phyloP scores from a whole-genome alignment of 306 rosid genomes.

The Fragaria vesca region DNA sequence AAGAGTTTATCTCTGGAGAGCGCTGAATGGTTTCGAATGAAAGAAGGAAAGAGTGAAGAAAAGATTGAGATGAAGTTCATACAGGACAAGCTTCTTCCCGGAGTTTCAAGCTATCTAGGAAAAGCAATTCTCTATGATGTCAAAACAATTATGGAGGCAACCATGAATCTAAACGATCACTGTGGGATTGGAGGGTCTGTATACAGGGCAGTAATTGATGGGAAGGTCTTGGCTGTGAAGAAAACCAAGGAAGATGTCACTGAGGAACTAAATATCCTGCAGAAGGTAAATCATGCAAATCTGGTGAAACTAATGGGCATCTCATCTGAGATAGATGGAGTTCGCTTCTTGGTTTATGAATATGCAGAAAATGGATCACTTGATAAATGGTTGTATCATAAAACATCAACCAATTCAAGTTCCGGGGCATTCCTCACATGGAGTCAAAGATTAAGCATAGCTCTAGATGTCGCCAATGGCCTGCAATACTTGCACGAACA shows the following conservation, averaged over 20 bases:
- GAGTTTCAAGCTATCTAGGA: conserved; percentile 70
- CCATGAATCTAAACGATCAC: conserved; percentile 55
- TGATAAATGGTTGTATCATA: conserved; percentile 51
- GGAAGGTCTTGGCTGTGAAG: conserved; percentile 53
- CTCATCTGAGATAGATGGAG: conserved; percentile 45
- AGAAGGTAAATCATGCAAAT: conserved; percentile 79
- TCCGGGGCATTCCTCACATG: conserved; percentile 48
- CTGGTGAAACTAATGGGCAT: conserved; percentile 70
- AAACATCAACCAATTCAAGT: conserved; percentile 28
- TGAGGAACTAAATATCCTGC: conserved; percentile 70
- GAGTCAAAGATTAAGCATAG: conserved; percentile 68
- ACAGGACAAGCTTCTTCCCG: conserved; percentile 53
- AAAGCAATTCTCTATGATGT: conserved; percentile 59
- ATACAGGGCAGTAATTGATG: conserved; percentile 61
- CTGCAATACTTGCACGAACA: conserved; percentile 86
- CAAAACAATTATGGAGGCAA: conserved; percentile 53
- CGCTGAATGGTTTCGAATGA: conserved; percentile 28
- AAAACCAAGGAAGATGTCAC: conserved; percentile 49
- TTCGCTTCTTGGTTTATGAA: conserved; percentile 64
- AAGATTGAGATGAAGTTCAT: conserved; percentile 5
- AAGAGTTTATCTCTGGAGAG: conserved; percentile 36
- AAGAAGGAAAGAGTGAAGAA: conserved; percentile 6
- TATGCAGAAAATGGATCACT: conserved; percentile 76
- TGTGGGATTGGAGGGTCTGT: conserved; percentile 64
- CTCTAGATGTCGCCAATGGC: conserved; percentile 76